phyloP scores from a whole-genome alignment of 345 rosid species.

The Populus simonii region DNA sequence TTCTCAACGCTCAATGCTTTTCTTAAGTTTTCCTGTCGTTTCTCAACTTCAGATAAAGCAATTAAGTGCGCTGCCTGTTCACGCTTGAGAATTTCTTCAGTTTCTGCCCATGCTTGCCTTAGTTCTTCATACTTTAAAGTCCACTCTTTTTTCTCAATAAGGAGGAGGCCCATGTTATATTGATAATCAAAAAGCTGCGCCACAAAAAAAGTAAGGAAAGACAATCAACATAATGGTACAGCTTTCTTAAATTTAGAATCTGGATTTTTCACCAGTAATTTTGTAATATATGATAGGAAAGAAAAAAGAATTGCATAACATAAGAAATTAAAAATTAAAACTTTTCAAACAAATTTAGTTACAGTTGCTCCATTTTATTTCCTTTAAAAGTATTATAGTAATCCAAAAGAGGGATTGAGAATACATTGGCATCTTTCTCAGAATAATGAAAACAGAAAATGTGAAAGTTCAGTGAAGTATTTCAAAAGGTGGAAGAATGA shows the following conservation, averaged over 20 bases:
- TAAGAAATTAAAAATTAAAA: no score
- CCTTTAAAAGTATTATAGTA: no score
- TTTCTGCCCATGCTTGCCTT: slow-evolving; percentile 56
- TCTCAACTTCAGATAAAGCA: slow-evolving; percentile 64
- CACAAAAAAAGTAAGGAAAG: not conserved
- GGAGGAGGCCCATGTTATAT: slow-evolving; percentile 83
- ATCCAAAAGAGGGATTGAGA: no score
- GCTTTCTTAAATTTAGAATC: not conserved
- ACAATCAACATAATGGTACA: not conserved
- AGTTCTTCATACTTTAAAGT: slow-evolving; percentile 41
- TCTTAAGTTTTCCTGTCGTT: slow-evolving; percentile 62
- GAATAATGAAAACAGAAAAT: no score
- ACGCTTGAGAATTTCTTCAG: slow-evolving; percentile 65
- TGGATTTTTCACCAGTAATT: not conserved
- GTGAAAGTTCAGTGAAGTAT: not conserved
- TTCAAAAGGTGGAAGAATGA: not conserved
- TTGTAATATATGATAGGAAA: not conserved
- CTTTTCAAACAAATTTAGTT: no score
- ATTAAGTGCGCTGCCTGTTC: slow-evolving; percentile 58
- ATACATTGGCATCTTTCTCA: no score
- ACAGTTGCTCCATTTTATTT: no score
- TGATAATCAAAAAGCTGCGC: slow-evolving; percentile 77
- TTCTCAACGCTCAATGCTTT: slow-evolving; percentile 56
- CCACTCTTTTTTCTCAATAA: slow-evolving; percentile 83
- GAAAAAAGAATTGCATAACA: no score